phyloP scores from a whole-genome alignment of 1,284 basidiomycete species.

The Ustilago esculenta region DNA sequence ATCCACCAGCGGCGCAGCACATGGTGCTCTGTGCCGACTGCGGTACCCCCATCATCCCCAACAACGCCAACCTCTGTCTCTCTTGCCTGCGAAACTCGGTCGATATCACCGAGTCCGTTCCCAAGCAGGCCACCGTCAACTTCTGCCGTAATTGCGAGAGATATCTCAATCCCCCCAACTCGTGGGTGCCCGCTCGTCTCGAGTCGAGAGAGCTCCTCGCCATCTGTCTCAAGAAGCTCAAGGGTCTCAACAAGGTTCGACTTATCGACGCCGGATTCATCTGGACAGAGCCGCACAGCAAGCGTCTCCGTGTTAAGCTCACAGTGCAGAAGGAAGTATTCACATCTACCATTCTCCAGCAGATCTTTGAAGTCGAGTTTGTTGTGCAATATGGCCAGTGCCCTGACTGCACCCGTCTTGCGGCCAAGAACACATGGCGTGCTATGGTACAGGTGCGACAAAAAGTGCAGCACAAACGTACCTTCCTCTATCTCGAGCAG shows the following conservation, averaged over 20 bases:
- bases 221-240: constrained; percentile 84
- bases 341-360: constrained; percentile 92
- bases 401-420: constrained; percentile 88
- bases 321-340: constrained; percentile 99
- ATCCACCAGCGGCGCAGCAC: constrained; percentile 58
- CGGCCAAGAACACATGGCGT: constrained; percentile 99
- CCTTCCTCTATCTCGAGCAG: constrained; percentile 97
- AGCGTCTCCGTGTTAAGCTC: constrained; percentile 88
- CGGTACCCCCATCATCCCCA: constrained; percentile 92
- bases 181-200: constrained; percentile 86
- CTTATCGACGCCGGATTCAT: constrained; percentile 97
- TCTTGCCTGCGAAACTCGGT: constrained; percentile 87
- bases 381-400: constrained; percentile 96
- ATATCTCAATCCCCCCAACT: constrained; percentile 87
- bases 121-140: constrained; percentile 93
- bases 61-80: constrained; percentile 96
- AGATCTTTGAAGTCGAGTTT: constrained; percentile 96
- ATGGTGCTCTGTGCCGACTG: constrained; percentile 69
- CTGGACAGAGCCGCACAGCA: constrained; percentile 98
- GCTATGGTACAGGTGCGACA: constrained; percentile 96
- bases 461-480: constrained; percentile 88
- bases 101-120: constrained; percentile 97
- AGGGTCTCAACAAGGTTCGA: constrained; percentile 91
- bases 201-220: constrained; percentile 90
- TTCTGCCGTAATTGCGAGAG: constrained; percentile 97